Evolutionary conservation across 2,329 filamentous ascomycete species (phyloP).

Genomic region (Arthrobotrys entomopaga): DNA sequence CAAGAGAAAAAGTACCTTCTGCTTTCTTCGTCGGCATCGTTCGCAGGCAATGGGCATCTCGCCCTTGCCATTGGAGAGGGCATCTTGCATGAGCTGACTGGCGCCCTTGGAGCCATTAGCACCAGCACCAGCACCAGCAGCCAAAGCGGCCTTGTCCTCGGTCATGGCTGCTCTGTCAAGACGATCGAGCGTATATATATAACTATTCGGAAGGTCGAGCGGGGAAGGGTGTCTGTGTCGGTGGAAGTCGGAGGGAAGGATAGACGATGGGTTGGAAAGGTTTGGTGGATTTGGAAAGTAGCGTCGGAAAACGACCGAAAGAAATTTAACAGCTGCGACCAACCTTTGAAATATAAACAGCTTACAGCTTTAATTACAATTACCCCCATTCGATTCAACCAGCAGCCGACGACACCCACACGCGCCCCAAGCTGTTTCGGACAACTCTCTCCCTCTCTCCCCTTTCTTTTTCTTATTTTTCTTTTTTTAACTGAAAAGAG

Average conservation of each 20-base stretch:
- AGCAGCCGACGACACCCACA: conserved; percentile 14
- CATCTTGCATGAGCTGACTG: conserved; percentile 54
- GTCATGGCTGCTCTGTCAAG: conserved; percentile 30
- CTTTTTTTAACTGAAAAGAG: not conserved
- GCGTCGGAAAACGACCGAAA: conserved; percentile 55
- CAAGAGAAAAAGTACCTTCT: conserved; percentile 30
- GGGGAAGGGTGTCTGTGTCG: conserved; percentile 3
- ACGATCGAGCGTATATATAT: conserved; percentile 23
- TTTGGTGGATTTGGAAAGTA: conserved; percentile 39
- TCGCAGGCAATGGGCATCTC: conserved; percentile 56
- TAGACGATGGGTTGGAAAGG: not conserved
- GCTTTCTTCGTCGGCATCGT: conserved; percentile 52
- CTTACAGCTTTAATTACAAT: too few species aligned
- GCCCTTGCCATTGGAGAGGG: conserved; percentile 52
- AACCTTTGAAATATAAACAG: conserved; percentile 20
- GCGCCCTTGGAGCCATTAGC: conserved; percentile 32
- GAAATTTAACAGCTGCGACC: conserved; percentile 36
- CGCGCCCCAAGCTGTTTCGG: not conserved
- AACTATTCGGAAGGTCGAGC: conserved; percentile 2
- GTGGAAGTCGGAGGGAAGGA: conserved; percentile 8
- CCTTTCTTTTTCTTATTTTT: conserved; percentile 18
- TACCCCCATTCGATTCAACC: conserved; percentile 4
- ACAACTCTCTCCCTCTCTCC: not conserved
- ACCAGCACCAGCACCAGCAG: not conserved
- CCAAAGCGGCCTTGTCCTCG: conserved; percentile 30